Evolutionary conservation across 306 rosid genomes (phyloP), one percentile per base, ranked within the genome.

Genomic region (Herpetospermum pedunculosum): DNA sequence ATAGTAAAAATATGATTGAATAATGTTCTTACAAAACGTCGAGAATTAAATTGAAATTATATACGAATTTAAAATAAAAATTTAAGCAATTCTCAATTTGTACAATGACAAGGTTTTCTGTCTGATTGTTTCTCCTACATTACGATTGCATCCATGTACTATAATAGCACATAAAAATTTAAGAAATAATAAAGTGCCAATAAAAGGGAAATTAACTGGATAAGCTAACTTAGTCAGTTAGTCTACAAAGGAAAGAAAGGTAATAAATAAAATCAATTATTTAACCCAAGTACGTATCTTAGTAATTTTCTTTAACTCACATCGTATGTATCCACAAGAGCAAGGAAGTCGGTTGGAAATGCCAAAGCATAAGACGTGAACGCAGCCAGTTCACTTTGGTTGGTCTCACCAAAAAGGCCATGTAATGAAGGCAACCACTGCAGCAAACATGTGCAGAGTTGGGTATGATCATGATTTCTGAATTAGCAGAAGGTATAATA

Each of bases 301-400:
- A 68, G 37, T 15, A 43, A 38, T 43, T 30, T 3, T 70, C 23
- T 70, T 46, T 46, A 44, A 83, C 91, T 85, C 80, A 91, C 99
- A 81, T 95, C 99, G 81, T 95, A 95, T 37, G 99, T 95, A 84
- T 95, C 99, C 65, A 95, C 99, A 62, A 95, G 99, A 75, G 97
- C 99, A 78, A 91, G 88, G 86, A 95, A 95, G 85, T 57, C 75
- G 70, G 76, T 74, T 74, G 99, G 99, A 80, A 91, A 95, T 81
- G 99, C 99, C 88, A 91, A 81, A 6, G 99, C 99, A 79, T 95
- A 95, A 6, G 99, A 95, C 2, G 84, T 82, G 87, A 95, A 89
- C 25, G 99, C 99, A 76, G 99, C 99, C 77, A 95, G 77, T 87
- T 95, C 99, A 16, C 96, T 91, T 78, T 84, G 99, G 88, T 95